Conservation (phyloP, 257 asterid genomes). For the Henckelia pumila region DNA sequence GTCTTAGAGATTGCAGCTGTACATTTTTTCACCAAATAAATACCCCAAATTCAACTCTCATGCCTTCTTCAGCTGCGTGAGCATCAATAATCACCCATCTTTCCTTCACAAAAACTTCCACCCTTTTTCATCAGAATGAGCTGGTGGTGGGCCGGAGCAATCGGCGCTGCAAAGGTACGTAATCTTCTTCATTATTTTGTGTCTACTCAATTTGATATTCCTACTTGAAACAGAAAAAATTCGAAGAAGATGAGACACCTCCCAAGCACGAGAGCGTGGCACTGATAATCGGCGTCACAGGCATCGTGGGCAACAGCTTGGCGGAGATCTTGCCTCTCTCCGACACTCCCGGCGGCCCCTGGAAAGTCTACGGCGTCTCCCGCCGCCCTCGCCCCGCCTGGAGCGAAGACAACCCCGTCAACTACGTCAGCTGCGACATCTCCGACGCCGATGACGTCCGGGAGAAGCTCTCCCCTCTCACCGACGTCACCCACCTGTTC, state of each 20-base stretch:
- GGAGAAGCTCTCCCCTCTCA: conserved; percentile 23
- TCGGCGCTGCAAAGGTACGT: conserved; percentile 17
- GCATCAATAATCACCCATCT: not conserved
- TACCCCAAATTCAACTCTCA: not conserved
- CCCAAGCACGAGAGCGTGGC: conserved; percentile 27
- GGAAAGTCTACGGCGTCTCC: conserved; percentile 45
- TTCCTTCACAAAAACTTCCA: too few relatives aligned
- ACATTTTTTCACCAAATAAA: not conserved
- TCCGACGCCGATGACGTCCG: conserved; percentile 23
- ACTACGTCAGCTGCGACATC: conserved; percentile 33
- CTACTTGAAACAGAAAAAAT: conserved; percentile 26
- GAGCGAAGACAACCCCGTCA: conserved; percentile 23
- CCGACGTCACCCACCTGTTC: conserved; percentile 36
- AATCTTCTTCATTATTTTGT: too few relatives aligned
- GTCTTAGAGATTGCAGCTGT: not conserved
- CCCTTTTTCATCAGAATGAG: conserved; percentile 1
- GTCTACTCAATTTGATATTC: not conserved
- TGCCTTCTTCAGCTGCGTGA: not conserved
- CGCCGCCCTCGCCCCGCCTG: conserved; percentile 35
- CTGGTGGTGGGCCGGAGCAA: conserved; percentile 23
- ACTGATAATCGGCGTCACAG: conserved; percentile 34
- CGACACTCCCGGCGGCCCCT: conserved; percentile 43
- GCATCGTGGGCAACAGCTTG: conserved; percentile 38
- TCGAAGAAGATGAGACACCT: conserved; percentile 24
- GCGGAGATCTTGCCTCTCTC: conserved; percentile 40